phyloP scores from a whole-genome alignment of 179 eudicot species.

The Gypsophila paniculata region DNA sequence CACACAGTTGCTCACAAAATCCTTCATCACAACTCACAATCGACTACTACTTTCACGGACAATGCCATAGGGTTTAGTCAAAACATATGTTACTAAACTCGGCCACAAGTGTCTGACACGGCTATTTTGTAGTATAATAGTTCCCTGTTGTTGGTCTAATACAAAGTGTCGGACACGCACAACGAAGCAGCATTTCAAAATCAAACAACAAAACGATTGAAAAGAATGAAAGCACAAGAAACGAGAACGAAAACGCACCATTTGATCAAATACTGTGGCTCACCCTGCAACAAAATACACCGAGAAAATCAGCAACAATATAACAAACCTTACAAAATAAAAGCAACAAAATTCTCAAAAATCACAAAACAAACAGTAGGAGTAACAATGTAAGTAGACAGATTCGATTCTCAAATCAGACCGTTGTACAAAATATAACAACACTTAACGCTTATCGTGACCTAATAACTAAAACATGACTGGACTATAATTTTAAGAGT shows the following conservation, averaged over 20 bases:
- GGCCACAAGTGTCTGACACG: too few species aligned
- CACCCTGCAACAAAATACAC: constrained; percentile 45
- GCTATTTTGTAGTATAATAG: too few species aligned
- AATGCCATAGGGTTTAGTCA: background rate
- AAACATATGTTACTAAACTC: too few species aligned
- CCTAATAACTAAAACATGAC: too few species aligned
- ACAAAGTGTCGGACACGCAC: too few species aligned
- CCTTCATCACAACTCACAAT: background rate
- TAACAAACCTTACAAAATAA: constrained; percentile 19
- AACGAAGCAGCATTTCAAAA: background rate
- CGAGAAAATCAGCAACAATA: constrained; percentile 22
- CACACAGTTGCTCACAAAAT: background rate
- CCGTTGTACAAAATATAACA: too few species aligned
- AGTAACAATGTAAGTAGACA: background rate
- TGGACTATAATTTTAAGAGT: too few species aligned
- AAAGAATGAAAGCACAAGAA: background rate
- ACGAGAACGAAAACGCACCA: constrained; percentile 49
- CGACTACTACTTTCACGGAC: background rate
- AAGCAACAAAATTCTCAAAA: constrained; percentile 8
- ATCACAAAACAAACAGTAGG: background rate
- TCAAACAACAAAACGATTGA: background rate
- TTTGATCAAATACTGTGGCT: constrained; percentile 83
- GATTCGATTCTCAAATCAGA: too few species aligned
- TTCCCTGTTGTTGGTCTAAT: too few species aligned
- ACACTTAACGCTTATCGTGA: too few species aligned